Evolutionary conservation across 352 stramenopile genomes (phyloP).

Genomic region (Phytophthora idaei): DNA sequence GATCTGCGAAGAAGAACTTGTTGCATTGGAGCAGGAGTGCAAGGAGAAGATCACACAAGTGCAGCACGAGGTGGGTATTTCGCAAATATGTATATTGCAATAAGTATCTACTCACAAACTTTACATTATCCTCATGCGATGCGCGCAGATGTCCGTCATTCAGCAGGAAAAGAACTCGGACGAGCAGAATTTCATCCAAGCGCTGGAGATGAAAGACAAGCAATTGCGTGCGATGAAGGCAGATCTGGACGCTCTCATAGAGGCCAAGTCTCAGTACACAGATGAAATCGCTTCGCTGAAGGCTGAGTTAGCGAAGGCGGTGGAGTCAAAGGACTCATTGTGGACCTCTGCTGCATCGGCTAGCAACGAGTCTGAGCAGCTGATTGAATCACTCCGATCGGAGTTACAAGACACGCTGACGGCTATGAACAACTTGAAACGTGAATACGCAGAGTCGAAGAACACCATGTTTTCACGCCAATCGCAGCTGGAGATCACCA

Average conservation of each 20-base stretch:
- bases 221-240: constrained; percentile 53
- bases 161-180: constrained; percentile 70
- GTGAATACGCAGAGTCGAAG: constrained; percentile 68
- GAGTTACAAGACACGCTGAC: constrained; percentile 76
- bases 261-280: constrained; percentile 42
- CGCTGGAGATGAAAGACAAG: constrained; percentile 74
- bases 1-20: constrained; percentile 78
- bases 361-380: constrained; percentile 69
- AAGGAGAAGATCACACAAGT: constrained; percentile 68
- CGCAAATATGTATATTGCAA: neutral
- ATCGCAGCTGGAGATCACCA: constrained; percentile 76
- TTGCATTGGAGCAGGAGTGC: constrained; percentile 78
- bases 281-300: constrained; percentile 52
- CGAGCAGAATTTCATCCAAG: constrained; percentile 76
- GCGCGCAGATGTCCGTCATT: constrained; percentile 44
- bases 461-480: constrained; percentile 75
- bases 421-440: constrained; percentile 62
- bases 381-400: constrained; percentile 59
- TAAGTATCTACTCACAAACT: neutral
- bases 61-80: constrained; percentile 56
- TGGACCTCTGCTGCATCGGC: constrained; percentile 72
- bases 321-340: constrained; percentile 71
- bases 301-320: constrained; percentile 48
- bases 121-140: neutral
- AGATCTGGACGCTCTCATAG: constrained; percentile 47